Evolutionary conservation across 768 basidiomycete species (phyloP).

Genomic region (Russula dissimulans): DNA sequence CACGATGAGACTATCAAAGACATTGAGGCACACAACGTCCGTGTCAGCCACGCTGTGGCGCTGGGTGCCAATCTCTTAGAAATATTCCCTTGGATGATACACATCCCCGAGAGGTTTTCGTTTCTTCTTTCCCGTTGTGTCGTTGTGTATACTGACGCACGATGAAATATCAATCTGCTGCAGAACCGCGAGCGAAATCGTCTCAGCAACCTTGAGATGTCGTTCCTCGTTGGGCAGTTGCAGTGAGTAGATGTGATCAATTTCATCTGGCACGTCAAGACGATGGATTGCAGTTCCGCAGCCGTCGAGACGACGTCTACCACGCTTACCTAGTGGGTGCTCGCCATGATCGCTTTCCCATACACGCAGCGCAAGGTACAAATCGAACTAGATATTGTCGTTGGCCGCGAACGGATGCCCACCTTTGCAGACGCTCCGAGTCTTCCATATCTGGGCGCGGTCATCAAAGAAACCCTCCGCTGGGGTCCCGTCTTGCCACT

Average conservation of each 20-base stretch:
- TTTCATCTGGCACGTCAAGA: not conserved
- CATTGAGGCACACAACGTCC: not conserved
- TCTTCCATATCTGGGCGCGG: slow-evolving; percentile 19
- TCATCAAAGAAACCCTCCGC: slow-evolving; percentile 15
- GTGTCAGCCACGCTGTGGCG: not conserved
- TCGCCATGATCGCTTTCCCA: slow-evolving; percentile 15
- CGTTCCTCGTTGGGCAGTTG: not conserved
- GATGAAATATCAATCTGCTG: not conserved
- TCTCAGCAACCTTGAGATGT: not conserved
- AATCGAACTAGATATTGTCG: slow-evolving; percentile 13
- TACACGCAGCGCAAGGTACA: slow-evolving; percentile 10
- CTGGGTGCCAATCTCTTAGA: not conserved
- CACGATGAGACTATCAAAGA: not conserved
- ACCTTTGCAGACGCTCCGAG: slow-evolving; percentile 12
- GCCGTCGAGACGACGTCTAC: slow-evolving; percentile 3
- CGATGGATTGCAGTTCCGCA: not conserved
- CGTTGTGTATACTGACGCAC: not conserved
- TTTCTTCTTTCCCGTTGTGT: not conserved
- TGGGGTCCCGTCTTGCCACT: not conserved
- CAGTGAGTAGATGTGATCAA: not conserved
- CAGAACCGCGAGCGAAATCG: not conserved
- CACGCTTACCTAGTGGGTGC: slow-evolving; percentile 3
- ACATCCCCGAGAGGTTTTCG: slow-evolving; percentile 1
- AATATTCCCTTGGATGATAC: slow-evolving; percentile 7
- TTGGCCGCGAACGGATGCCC: slow-evolving; percentile 11